Conservation (phyloP, 345 rosid species). For the Anastatica hierochuntica region DNA sequence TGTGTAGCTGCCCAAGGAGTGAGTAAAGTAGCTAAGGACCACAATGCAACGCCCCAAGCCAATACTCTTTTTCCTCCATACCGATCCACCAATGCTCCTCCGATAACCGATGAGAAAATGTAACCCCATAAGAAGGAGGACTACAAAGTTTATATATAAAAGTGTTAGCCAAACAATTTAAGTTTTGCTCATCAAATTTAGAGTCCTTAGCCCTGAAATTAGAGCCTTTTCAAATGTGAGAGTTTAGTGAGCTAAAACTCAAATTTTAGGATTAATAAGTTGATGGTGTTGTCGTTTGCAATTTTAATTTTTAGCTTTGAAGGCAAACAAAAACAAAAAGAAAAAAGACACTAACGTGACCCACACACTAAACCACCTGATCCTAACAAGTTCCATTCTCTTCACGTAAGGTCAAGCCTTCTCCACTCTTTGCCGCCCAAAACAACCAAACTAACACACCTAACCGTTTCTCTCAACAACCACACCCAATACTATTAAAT, state of each 20-base stretch:
- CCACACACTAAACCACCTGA: neutral
- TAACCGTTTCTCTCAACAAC: conserved; percentile 17
- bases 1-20: conserved; percentile 92
- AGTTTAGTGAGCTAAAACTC: too few relatives aligned
- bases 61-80: conserved; percentile 81
- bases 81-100: conserved; percentile 81
- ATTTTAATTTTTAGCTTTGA: neutral
- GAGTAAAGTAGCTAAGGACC: conserved; percentile 87
- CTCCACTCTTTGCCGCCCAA: conserved; percentile 8
- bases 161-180: neutral
- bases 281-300: neutral
- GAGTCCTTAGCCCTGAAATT: too few relatives aligned
- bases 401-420: neutral
- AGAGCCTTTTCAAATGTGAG: too few relatives aligned
- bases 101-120: conserved; percentile 75
- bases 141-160: conserved; percentile 28
- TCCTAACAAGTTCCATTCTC: conserved; percentile 4
- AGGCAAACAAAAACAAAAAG: neutral
- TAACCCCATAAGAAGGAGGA: conserved; percentile 97
- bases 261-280: too few relatives aligned
- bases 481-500: neutral
- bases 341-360: neutral
- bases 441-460: conserved; percentile 10
- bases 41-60: conserved; percentile 78
- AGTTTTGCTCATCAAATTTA: neutral